phyloP scores from a whole-genome alignment of 208 protist genomes.

The Leptomonas pyrrhocoris region DNA sequence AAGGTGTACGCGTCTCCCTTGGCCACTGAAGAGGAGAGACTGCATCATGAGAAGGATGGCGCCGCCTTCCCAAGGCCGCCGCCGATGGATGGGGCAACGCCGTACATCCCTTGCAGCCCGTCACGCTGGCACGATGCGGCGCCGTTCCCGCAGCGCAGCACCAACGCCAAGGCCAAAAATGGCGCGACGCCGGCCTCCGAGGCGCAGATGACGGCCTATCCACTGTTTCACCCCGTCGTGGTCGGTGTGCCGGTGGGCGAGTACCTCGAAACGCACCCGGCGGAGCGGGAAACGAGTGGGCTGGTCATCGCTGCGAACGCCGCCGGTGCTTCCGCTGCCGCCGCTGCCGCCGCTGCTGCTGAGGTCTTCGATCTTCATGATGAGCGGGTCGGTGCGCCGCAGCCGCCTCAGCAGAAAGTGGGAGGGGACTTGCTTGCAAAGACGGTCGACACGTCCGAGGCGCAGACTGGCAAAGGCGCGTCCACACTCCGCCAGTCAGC shows the following conservation, averaged over 20 bases:
- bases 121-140: conserved; percentile 24
- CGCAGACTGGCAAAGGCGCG: too few species aligned
- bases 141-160: conserved; percentile 21
- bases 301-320: background rate
- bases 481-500: background rate
- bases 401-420: too few species aligned
- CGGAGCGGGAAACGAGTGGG: conserved; percentile 15
- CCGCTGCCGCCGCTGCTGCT: background rate
- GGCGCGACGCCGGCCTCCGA: background rate
- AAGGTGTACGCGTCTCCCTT: conserved; percentile 2
- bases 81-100: conserved; percentile 18
- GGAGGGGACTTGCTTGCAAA: background rate
- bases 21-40: background rate
- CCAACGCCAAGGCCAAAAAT: background rate
- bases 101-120: conserved; percentile 26
- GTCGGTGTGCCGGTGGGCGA: conserved; percentile 17
- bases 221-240: conserved; percentile 17
- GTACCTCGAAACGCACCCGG: conserved; percentile 21
- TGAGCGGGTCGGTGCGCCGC: background rate
- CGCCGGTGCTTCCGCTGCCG: background rate
- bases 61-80: background rate
- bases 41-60: background rate
- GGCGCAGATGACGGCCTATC: background rate
- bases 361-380: background rate
- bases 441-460: background rate